Conservation (phyloP, 1,284 basidiomycete genomes). For the Nidula niveotomentosa region DNA sequence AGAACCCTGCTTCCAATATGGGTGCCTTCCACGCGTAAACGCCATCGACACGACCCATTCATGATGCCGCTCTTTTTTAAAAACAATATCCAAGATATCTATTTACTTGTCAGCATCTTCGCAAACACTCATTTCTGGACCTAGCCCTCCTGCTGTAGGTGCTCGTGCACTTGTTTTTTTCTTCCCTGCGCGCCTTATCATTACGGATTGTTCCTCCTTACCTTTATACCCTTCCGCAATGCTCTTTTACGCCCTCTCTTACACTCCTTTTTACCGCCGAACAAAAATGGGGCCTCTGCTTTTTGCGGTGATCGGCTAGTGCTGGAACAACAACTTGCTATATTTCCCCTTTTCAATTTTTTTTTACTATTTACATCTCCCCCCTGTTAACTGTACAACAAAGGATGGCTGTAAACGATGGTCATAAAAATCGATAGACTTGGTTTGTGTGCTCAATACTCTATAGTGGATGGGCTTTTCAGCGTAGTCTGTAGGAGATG, state of each 20-base stretch:
- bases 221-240: slow-evolving; percentile 23
- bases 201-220: slow-evolving; percentile 24
- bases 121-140: too few relatives aligned
- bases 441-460: slow-evolving; percentile 17
- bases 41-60: slow-evolving; percentile 24
- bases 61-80: slow-evolving; percentile 36
- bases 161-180: slow-evolving; percentile 11
- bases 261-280: slow-evolving; percentile 10
- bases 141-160: too few relatives aligned
- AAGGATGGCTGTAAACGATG: slow-evolving; percentile 34
- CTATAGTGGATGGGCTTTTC: slow-evolving; percentile 3
- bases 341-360: slow-evolving; percentile 7
- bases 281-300: slow-evolving; percentile 18
- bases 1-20: slow-evolving; percentile 65
- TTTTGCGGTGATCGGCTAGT: slow-evolving; percentile 12
- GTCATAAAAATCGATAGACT: slow-evolving; percentile 33
- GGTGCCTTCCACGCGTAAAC: slow-evolving; percentile 72
- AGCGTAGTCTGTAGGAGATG: not conserved
- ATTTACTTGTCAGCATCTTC: too few relatives aligned
- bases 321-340: too few relatives aligned
- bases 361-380: slow-evolving; percentile 8
- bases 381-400: slow-evolving; percentile 35
- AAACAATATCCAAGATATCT: not conserved
- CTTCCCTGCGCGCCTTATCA: slow-evolving; percentile 23
- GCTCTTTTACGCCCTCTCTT: slow-evolving; percentile 12